Evolutionary conservation across 208 protist species (phyloP).

Genomic region (Willaertia magna): DNA sequence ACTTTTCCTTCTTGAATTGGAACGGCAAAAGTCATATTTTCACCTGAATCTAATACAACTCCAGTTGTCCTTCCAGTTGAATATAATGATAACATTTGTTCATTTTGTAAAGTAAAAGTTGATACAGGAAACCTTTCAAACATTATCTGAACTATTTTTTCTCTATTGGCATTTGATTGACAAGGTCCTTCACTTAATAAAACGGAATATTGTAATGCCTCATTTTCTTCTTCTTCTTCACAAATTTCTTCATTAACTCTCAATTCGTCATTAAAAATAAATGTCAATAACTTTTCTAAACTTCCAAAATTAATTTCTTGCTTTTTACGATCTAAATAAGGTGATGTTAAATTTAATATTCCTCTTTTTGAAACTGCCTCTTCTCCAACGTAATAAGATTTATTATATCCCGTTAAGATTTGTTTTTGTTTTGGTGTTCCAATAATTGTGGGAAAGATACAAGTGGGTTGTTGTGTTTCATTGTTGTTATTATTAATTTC

Average conservation of each 20-base stretch:
- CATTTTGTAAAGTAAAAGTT: slow-evolving; percentile 26
- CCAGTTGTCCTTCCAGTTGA: slow-evolving; percentile 35
- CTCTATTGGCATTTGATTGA: too few relatives aligned
- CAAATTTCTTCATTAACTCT: too few relatives aligned
- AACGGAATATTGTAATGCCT: too few relatives aligned
- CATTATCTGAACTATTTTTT: not conserved
- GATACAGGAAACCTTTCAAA: slow-evolving; percentile 33
- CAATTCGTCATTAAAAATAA: too few relatives aligned
- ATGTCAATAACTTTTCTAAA: too few relatives aligned
- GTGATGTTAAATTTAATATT: slow-evolving; percentile 73
- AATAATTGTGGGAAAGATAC: slow-evolving; percentile 89
- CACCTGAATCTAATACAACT: slow-evolving; percentile 37
- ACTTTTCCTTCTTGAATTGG: slow-evolving; percentile 34
- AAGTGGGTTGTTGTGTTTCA: too few relatives aligned
- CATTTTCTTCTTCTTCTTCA: too few relatives aligned
- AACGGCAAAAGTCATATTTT: slow-evolving; percentile 34
- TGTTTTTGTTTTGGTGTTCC: slow-evolving; percentile 77
- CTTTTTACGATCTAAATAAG: too few relatives aligned
- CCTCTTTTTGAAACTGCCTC: slow-evolving; percentile 55
- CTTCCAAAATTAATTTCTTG: too few relatives aligned
- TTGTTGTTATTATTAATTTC: too few relatives aligned
- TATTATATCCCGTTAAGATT: slow-evolving; percentile 84
- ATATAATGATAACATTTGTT: slow-evolving; percentile 38
- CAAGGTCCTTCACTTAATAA: too few relatives aligned
- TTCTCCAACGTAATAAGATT: slow-evolving; percentile 58